Evolutionary conservation across 116 monocot species (phyloP), one percentile per base, ranked within the genome.

Genomic region (Papilionanthe hybrid): DNA sequence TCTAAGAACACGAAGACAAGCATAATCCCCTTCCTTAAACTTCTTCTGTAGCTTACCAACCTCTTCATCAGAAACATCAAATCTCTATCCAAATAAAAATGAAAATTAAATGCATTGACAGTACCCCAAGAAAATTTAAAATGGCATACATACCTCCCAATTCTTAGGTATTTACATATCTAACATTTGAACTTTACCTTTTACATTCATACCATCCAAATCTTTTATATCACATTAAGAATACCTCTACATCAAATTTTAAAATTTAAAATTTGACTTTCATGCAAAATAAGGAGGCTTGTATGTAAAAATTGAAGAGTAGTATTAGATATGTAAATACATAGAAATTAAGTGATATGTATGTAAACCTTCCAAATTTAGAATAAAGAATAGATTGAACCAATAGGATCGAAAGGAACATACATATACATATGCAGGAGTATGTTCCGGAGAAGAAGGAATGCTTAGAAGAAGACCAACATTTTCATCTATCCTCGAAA

Each of bases 401-500:
- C 9, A 11, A 68, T 7, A 20, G 13, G 10, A 63, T 68, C 28
- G 41, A 60, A 79, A 55, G 44, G 17, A 71, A 80, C 88, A 81
- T 92, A 97, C 92, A 77, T 72, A 87, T 75, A 98, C 90, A 85
- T 94, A 98, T 37, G 86, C 86, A 67, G 98, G 88, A 42, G 87
- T 85, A 65, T 88, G 86, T 25, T 47, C 80, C 44, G 93, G 91
- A 78, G 86, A 79, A 28, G 96, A 90, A 76, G 93, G 89, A 81
- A 94, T 78, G 83, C 92, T 92, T 71, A 98, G 84, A 82, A 93
- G 89, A 77, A 98, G 82, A 66, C 98, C 94, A 78, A 83, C 45
- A 53, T 89, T 86, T 81, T 55, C 88, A 85, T 98, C 98, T 42
- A 98, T 82, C 56, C 94, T 88, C 47, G 94, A 47, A 77, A 98